Evolutionary conservation across 2,329 filamentous ascomycete genomes (phyloP).

Genomic region (Talaromyces amestolkiae): DNA sequence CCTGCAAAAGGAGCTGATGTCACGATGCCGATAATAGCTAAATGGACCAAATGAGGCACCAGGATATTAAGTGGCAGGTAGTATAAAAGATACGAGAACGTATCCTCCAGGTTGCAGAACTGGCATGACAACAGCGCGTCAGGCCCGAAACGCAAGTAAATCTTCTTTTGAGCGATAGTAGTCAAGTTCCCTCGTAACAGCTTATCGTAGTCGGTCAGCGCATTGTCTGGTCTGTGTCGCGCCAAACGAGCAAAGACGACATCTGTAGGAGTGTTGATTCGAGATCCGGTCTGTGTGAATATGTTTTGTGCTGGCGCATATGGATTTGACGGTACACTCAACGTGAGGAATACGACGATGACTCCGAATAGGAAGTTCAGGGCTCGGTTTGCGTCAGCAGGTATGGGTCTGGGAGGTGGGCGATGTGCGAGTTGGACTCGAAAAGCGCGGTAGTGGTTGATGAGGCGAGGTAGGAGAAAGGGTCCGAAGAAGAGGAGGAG

Average conservation of each 20-base stretch:
- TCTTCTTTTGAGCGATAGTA: slow-evolving; percentile 67
- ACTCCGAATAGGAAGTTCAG: slow-evolving; percentile 55
- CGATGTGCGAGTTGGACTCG: slow-evolving; percentile 35
- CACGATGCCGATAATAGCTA: slow-evolving; percentile 66
- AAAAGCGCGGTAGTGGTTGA: slow-evolving; percentile 38
- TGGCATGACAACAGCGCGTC: slow-evolving; percentile 69
- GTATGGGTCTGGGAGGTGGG: slow-evolving; percentile 39
- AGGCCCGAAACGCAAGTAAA: slow-evolving; percentile 83
- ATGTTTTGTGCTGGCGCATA: slow-evolving; percentile 58
- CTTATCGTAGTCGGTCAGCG: slow-evolving; percentile 57
- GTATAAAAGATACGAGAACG: slow-evolving; percentile 73
- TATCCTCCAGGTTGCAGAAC: slow-evolving; percentile 76
- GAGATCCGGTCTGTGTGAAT: slow-evolving; percentile 72
- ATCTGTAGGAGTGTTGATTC: slow-evolving; percentile 79
- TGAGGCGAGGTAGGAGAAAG: slow-evolving; percentile 39
- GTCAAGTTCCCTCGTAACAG: slow-evolving; percentile 66
- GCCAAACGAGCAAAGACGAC: slow-evolving; percentile 76
- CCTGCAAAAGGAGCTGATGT: slow-evolving; percentile 69
- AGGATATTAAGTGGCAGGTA: slow-evolving; percentile 67
- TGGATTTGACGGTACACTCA: slow-evolving; percentile 68
- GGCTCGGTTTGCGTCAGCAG: slow-evolving; percentile 35
- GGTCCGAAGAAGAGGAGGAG: slow-evolving; percentile 45
- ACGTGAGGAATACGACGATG: slow-evolving; percentile 54
- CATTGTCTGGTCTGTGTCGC: slow-evolving; percentile 37
- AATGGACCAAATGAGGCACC: slow-evolving; percentile 75